A percentile compares a stretch with the other conserved stretches of the same genome.
These are phyloP conservation scores for Amphirosellinia nigrospora DNA, from an alignment of 495 filamentous ascomycete genomes.

Conservation along the genomic window DNA sequence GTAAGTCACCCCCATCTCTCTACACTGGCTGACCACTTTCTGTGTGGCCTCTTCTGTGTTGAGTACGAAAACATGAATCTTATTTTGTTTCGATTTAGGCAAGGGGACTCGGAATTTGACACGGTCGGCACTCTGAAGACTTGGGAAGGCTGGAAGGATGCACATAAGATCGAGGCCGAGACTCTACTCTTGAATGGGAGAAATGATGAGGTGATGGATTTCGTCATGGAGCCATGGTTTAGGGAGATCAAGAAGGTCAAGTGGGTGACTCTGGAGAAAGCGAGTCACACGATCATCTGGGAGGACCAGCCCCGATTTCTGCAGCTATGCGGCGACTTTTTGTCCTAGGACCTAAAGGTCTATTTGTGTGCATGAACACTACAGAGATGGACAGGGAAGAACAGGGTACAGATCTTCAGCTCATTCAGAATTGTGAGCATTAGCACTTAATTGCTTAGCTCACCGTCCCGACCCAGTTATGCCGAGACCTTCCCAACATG, in stretches of 20 bases:
- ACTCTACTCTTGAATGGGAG: conserved; percentile 56
- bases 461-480: no score
- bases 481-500: no score
- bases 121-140: conserved; percentile 50
- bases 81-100: conserved; percentile 34
- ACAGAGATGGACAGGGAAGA: background rate
- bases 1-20: conserved; percentile 30
- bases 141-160: conserved; percentile 44
- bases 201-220: conserved; percentile 55
- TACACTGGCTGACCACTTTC: background rate
- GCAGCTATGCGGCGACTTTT: conserved; percentile 34
- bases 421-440: no score
- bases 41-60: background rate
- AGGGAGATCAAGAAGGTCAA: conserved; percentile 49
- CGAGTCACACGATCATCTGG: conserved; percentile 53
- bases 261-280: conserved; percentile 52
- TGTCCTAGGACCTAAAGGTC: conserved; percentile 1
- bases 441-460: no score
- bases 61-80: background rate
- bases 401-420: background rate
- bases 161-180: conserved; percentile 49
- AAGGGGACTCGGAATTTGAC: conserved; percentile 54
- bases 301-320: conserved; percentile 52
- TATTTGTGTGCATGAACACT: background rate
- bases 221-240: conserved; percentile 51